Conservation (phyloP, 768 basidiomycete genomes). For the Rubroboletus satanas region DNA sequence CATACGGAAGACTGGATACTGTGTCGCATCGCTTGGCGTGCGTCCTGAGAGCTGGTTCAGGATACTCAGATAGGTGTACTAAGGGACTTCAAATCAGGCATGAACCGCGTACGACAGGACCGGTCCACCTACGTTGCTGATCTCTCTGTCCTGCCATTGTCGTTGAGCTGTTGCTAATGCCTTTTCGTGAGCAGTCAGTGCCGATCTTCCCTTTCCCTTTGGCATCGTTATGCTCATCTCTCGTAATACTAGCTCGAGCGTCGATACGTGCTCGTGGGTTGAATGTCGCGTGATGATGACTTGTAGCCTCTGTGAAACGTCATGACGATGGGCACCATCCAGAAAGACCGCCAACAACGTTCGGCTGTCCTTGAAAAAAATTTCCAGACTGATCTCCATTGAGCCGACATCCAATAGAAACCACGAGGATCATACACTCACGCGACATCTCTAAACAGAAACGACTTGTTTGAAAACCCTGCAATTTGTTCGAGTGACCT, state of each 20-base stretch:
- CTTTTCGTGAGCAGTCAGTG: constrained; percentile 17
- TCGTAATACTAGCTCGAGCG: constrained; percentile 46
- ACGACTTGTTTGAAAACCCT: constrained; percentile 75
- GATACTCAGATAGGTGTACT: constrained; percentile 89
- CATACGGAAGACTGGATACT: constrained; percentile 89
- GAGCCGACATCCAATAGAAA: neutral
- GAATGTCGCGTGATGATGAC: constrained; percentile 41
- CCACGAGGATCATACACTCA: constrained; percentile 37
- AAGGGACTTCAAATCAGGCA: neutral
- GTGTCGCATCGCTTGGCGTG: constrained; percentile 92
- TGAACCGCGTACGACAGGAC: neutral
- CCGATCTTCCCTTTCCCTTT: constrained; percentile 11
- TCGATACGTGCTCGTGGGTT: constrained; percentile 37
- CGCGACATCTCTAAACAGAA: constrained; percentile 90
- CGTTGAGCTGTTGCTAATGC: constrained; percentile 69
- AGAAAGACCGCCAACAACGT: constrained; percentile 82
- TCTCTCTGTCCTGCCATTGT: constrained; percentile 86
- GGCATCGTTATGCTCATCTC: constrained; percentile 27
- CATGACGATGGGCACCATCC: constrained; percentile 59
- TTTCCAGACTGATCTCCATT: constrained; percentile 58
- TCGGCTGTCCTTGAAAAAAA: constrained; percentile 91
- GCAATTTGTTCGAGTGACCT: constrained; percentile 81
- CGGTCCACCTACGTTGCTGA: constrained; percentile 70
- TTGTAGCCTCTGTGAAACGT: constrained; percentile 52
- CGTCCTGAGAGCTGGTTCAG: constrained; percentile 90